Base-by-base conservation (phyloP, 176 grass and related monocot species). In the Luzula sylvatica region DNA sequence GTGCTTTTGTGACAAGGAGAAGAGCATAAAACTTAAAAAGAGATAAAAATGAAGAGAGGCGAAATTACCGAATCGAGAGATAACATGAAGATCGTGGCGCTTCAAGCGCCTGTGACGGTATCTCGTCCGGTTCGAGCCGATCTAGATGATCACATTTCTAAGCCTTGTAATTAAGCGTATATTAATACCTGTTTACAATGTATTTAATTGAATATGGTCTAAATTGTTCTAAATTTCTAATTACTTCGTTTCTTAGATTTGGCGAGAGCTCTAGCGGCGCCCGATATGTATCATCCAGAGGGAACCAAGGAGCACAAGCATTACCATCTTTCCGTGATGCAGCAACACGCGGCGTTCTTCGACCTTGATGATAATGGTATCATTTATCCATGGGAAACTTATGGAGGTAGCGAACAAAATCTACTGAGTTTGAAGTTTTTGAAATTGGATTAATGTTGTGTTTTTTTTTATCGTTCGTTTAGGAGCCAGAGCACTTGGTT, bases 291-390 rank as follows among this genome's bases (percentile, higher is more conserved):
- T 40, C 76, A 79, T 58, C 76, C 76, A 2, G 61, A 79, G 61
- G 76, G 76, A 23, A 79, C 59, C 15, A 55, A 35, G 61, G 76
- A 73, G 11, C 76, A 73, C 61, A 79, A 61, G 45, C 76, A 79
- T 28, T 15, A 72, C 19, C 24, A 79, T 8, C 43, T 79, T 3
- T 66, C 61, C 16, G 61, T 76, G 7, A 44, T 76, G 3, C 64
- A 76, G 53, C 72, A 76, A 24, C 72, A 76, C 13, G 72, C 26
- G 18, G 72, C 72, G 8, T 76, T 76, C 53, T 76, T 76, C 11
- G 65, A 76, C n/a, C 29, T 54, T 2, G 65, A 76, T 54, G 35
- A 62, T 23, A 61, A 76, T 76, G 72, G 64, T 23, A 76, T 76
- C 28, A 23, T 76, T 25, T 76, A 76, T 30, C 54, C 72, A 26